A percentile compares a stretch with the other conserved stretches of the same genome.
phyloP scores from a whole-genome alignment of 2,329 filamentous ascomycete species.

The Alternaria sp. region DNA sequence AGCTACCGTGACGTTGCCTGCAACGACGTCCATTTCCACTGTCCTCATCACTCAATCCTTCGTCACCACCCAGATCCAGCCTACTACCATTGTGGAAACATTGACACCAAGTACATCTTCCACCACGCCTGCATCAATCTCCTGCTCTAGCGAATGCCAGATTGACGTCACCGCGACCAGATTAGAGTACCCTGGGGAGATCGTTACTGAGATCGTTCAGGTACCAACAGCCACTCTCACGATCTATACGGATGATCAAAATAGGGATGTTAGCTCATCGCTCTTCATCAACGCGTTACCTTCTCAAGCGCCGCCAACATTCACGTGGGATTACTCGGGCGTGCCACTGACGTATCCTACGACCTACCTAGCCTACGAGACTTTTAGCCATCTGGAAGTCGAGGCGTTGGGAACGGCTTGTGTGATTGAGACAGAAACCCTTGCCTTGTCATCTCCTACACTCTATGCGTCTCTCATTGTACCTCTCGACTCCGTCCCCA shows the following conservation, averaged over 20 bases:
- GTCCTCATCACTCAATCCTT: conserved; percentile 21
- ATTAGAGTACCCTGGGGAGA: conserved; percentile 35
- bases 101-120: conserved; percentile 23
- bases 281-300: conserved; percentile 20
- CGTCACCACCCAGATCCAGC: conserved; percentile 23
- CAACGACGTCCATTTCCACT: conserved; percentile 28
- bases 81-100: conserved; percentile 32
- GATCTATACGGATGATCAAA: conserved; percentile 23
- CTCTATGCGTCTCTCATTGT: conserved; percentile 35
- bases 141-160: conserved; percentile 36
- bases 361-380: conserved; percentile 37
- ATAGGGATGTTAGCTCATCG: conserved; percentile 19
- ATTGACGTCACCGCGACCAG: conserved; percentile 41
- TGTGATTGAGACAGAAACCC: conserved; percentile 13
- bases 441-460: conserved; percentile 37
- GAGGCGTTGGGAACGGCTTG: conserved; percentile 30
- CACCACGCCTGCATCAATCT: conserved; percentile 20
- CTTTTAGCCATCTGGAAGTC: conserved; percentile 37
- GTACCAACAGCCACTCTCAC: conserved; percentile 30
- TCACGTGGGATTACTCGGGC: conserved; percentile 37
- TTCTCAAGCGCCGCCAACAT: conserved; percentile 10
- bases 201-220: conserved; percentile 22
- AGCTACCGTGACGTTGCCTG: conserved; percentile 35
- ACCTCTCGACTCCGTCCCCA: conserved; percentile 20
- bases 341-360: conserved; percentile 43